Evolutionary conservation across 495 filamentous ascomycete species (phyloP).

Genomic region (Clohesyomyces aquaticus): DNA sequence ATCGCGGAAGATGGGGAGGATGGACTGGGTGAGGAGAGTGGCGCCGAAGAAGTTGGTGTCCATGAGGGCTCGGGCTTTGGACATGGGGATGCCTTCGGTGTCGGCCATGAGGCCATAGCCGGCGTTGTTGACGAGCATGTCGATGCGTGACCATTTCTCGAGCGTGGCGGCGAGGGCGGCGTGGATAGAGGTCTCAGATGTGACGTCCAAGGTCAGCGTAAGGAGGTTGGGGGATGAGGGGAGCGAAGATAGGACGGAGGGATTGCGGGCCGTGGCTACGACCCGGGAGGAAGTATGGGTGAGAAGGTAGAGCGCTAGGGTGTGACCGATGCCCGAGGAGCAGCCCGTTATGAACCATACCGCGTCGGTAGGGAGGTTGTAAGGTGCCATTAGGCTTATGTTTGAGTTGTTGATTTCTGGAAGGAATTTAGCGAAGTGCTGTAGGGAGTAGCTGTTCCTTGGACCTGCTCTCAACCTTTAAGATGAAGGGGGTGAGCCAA

Average conservation of each 20-base stretch:
- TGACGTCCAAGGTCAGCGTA: constrained; percentile 54
- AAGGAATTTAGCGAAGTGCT: not conserved
- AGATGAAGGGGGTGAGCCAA: too few species aligned
- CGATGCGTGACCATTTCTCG: constrained; percentile 49
- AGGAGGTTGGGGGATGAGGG: constrained; percentile 48
- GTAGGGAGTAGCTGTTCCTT: too few species aligned
- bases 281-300: constrained; percentile 50
- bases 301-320: constrained; percentile 49
- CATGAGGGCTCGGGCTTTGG: constrained; percentile 49
- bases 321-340: constrained; percentile 52
- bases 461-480: too few species aligned
- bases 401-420: not conserved
- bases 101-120: constrained; percentile 46
- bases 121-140: constrained; percentile 63
- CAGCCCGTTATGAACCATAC: constrained; percentile 60
- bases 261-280: constrained; percentile 47
- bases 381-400: constrained; percentile 31
- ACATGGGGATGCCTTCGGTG: constrained; percentile 38
- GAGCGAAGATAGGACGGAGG: constrained; percentile 52
- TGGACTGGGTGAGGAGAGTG: constrained; percentile 51
- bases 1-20: constrained; percentile 55
- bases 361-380: constrained; percentile 53
- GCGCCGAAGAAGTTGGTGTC: constrained; percentile 62
- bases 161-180: constrained; percentile 48
- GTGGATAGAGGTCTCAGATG: constrained; percentile 48